phyloP scores from a whole-genome alignment of 495 filamentous ascomycete genomes.

The Aspergillus sclerotioniger region DNA sequence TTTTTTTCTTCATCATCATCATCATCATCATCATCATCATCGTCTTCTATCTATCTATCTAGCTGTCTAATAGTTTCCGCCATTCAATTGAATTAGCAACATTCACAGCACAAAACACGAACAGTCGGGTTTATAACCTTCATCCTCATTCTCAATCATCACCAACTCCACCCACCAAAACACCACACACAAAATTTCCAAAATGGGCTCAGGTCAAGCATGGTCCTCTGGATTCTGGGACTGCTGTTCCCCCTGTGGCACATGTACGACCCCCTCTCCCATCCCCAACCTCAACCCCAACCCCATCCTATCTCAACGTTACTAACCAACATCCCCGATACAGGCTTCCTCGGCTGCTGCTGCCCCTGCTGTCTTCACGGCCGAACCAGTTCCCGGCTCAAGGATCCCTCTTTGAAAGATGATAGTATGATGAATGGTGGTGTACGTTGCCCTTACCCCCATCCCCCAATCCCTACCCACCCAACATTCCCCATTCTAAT shows the following conservation, averaged over 20 bases:
- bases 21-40: too few species aligned
- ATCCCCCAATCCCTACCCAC: neutral
- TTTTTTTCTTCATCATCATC: neutral
- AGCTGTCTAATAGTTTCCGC: too few species aligned
- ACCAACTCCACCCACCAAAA: neutral
- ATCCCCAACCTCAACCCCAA: neutral
- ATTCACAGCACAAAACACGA: too few species aligned
- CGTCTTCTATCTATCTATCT: too few species aligned
- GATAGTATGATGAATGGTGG: constrained; percentile 45
- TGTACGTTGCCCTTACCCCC: constrained; percentile 31
- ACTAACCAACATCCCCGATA: neutral
- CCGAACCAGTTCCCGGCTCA: constrained; percentile 45
- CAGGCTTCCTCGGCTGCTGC: constrained; percentile 43
- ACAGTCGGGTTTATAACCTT: too few species aligned
- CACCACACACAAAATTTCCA: neutral
- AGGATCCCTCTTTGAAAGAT: constrained; percentile 43
- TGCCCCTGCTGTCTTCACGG: constrained; percentile 56
- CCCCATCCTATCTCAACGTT: neutral
- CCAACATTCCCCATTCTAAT: neutral
- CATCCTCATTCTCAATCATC: neutral
- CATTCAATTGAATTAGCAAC: neutral
- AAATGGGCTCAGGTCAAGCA: constrained; percentile 1
- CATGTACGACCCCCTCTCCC: constrained; percentile 14
- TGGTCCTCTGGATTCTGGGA: constrained; percentile 26
- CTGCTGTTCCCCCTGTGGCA: constrained; percentile 24